phyloP scores from a whole-genome alignment of 2,329 filamentous ascomycete genomes.

The Zasmidium citrigriseum region DNA sequence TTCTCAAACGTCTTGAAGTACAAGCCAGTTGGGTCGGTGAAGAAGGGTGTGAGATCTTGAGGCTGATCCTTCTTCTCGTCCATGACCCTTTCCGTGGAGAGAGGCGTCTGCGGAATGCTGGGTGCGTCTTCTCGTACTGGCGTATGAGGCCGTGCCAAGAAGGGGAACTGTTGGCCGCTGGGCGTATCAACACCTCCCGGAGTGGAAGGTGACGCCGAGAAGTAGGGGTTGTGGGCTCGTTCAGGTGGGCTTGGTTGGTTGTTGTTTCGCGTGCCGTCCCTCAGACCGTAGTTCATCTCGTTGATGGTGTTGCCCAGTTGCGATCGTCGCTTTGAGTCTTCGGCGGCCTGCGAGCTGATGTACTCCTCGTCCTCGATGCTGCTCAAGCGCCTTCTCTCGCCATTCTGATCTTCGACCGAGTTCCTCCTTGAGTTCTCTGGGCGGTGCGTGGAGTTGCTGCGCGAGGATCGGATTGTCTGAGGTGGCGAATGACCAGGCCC shows the following conservation, averaged over 20 bases:
- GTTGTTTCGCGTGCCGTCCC: constrained; percentile 26
- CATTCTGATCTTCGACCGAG: constrained; percentile 27
- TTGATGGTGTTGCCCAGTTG: constrained; percentile 25
- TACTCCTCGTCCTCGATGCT: constrained; percentile 35
- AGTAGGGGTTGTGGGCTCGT: constrained; percentile 24
- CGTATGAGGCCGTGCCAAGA: constrained; percentile 30
- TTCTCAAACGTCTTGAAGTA: constrained; percentile 62
- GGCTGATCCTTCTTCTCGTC: constrained; percentile 63
- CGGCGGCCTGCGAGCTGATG: constrained; percentile 33
- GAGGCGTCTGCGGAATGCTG: constrained; percentile 31
- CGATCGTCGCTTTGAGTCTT: constrained; percentile 33
- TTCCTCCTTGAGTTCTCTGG: constrained; percentile 26
- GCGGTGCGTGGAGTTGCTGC: constrained; percentile 9
- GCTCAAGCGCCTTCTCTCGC: constrained; percentile 20
- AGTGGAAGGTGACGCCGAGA: constrained; percentile 18
- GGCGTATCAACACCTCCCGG: constrained; percentile 25
- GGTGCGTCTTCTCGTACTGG: constrained; percentile 25
- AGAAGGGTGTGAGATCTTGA: constrained; percentile 68
- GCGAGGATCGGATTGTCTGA: constrained; percentile 9
- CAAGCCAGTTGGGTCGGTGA: constrained; percentile 64
- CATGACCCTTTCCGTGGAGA: constrained; percentile 60
- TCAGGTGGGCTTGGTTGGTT: constrained; percentile 17
- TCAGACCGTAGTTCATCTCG: constrained; percentile 33
- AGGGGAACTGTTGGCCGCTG: constrained; percentile 25
- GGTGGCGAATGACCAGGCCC: constrained; percentile 34